phyloP scores from a whole-genome alignment of 176 grass and related monocot genomes.

The Miscanthus lutarioriparius region DNA sequence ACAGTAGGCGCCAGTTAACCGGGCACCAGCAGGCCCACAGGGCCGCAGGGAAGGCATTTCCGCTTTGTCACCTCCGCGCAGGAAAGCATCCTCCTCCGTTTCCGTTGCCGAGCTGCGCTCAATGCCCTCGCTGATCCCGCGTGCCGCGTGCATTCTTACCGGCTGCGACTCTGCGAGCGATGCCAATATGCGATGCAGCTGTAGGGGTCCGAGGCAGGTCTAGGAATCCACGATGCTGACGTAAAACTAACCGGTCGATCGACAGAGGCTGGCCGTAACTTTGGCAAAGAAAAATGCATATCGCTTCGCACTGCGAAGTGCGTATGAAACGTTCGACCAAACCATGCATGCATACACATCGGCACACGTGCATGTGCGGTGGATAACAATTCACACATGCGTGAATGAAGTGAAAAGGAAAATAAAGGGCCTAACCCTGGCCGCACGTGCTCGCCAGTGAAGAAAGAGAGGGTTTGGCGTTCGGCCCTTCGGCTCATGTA shows the following conservation, averaged over 20 bases:
- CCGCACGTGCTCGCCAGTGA: neutral
- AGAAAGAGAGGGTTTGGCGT: neutral
- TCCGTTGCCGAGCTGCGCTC: neutral
- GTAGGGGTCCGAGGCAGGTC: neutral
- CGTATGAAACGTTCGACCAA: neutral
- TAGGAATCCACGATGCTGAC: neutral
- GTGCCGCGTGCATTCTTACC: neutral
- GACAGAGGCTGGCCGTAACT: neutral
- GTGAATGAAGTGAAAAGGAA: neutral
- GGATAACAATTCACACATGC: neutral
- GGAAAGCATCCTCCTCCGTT: neutral
- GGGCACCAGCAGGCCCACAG: neutral
- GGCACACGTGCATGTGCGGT: neutral
- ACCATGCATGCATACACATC: neutral
- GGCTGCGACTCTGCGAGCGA: neutral
- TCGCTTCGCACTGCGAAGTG: neutral
- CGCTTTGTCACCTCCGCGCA: neutral
- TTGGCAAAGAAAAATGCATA: neutral
- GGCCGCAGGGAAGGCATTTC: neutral
- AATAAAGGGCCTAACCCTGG: neutral
- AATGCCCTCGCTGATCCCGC: neutral
- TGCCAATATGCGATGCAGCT: neutral
- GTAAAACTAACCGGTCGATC: neutral
- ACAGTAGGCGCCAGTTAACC: neutral
- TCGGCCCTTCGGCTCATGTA: neutral